phyloP scores from a whole-genome alignment of 148 eudicot genomes.

The Amaranthus cruentus region DNA sequence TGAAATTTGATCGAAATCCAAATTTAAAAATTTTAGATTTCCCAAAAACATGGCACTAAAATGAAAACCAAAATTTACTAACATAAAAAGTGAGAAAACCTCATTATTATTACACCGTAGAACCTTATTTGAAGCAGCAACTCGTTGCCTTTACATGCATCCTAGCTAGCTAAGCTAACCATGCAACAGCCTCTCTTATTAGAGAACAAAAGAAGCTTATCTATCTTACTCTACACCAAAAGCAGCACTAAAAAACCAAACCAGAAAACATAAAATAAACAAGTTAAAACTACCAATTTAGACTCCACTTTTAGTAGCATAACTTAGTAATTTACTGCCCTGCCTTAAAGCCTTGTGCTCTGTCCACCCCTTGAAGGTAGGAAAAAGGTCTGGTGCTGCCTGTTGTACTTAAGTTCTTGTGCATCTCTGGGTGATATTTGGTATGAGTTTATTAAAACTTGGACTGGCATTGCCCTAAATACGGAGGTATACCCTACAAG shows the following conservation, averaged over 20 bases:
- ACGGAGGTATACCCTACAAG: conserved; percentile 69
- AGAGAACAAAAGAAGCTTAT: conserved; percentile 14
- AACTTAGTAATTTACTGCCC: neutral
- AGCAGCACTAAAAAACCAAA: neutral
- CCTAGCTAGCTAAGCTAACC: neutral
- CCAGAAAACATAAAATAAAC: neutral
- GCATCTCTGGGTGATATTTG: conserved; percentile 47
- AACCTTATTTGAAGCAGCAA: conserved; percentile 18
- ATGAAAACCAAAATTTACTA: conserved; percentile 9
- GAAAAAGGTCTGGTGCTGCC: conserved; percentile 41
- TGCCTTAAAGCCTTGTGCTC: conserved; percentile 12
- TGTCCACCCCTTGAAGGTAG: conserved; percentile 33
- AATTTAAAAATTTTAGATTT: too few species aligned
- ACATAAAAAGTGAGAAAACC: neutral
- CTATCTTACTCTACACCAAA: conserved; percentile 2
- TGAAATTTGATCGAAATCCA: too few species aligned
- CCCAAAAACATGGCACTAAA: too few species aligned
- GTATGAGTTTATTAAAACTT: conserved; percentile 46
- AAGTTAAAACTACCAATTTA: neutral
- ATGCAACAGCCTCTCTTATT: conserved; percentile 11
- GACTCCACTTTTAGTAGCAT: neutral
- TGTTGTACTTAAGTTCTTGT: conserved; percentile 41
- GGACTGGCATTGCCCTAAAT: conserved; percentile 57
- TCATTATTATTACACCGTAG: conserved; percentile 5
- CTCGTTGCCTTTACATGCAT: conserved; percentile 8